phyloP scores from a whole-genome alignment of 2,329 filamentous ascomycete species.

The Trichocomaceae sp. region DNA sequence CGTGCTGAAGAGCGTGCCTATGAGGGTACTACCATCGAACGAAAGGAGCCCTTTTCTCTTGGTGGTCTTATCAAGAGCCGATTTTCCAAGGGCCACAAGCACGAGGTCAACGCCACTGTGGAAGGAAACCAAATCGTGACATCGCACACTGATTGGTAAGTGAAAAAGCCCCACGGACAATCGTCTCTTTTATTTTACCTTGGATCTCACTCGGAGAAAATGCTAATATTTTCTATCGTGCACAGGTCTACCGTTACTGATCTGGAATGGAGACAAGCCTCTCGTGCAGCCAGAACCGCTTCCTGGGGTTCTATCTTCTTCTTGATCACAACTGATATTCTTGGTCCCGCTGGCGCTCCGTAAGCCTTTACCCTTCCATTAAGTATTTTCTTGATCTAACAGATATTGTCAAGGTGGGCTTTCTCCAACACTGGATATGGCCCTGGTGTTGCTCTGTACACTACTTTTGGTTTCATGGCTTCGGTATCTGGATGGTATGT shows the following conservation, averaged over 20 bases:
- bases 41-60: background rate
- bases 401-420: background rate
- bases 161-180: no score
- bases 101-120: background rate
- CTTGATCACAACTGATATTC: conserved; percentile 45
- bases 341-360: conserved; percentile 38
- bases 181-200: background rate
- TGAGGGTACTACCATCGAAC: background rate
- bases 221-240: background rate
- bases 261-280: conserved; percentile 11
- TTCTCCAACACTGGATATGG: conserved; percentile 2
- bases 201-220: background rate
- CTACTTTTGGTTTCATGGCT: background rate
- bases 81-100: background rate
- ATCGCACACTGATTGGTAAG: background rate
- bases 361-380: conserved; percentile 8
- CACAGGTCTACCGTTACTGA: background rate
- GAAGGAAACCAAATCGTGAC: background rate
- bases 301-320: conserved; percentile 44
- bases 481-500: background rate
- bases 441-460: background rate
- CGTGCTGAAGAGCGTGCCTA: background rate
- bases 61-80: background rate
- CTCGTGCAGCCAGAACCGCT: conserved; percentile 42
- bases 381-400: background rate